Base-by-base conservation (phyloP, 176 grass and related monocot genomes). In the Neostapfia colusana region DNA sequence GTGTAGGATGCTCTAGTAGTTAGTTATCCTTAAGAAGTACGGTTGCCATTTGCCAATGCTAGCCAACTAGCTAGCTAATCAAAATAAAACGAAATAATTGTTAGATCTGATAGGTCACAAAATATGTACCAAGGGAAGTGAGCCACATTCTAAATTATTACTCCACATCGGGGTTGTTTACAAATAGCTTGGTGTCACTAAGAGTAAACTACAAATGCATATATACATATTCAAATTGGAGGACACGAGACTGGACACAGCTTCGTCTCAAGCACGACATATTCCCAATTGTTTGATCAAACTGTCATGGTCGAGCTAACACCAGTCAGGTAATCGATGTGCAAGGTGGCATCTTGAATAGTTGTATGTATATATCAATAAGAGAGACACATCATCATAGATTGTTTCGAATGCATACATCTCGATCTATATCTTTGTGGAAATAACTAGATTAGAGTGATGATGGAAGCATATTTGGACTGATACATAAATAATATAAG, bases 21-120 rank as follows among this genome's bases (percentile, higher is more conserved):
- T 54, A 64, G 5, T 45, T 21, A 75, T 86, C 77, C 26, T 55
- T 69, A 14, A 21, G 21, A 80, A 80, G 12, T 85, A 79, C 65
- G 49, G 10, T 54, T 68, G 43, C n/a, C 34, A 24, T n/a, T n/a
- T n/a, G n/a, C n/a, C n/a, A n/a, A 41, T 59, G 35, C 26, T 51
- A 31, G 26, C 18, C 24, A 75, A 10, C 67, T 79, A 45, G 37
- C 14, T 67, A 40, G 66, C 27, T 53, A 37, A 67, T 21, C 45
- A 21, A 67, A 17, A 45, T 44, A 60, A 41, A 60, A 2, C 40
- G 44, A 50, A 79, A 45, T 40, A 65, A 56, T 70, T 44, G 57
- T 41, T 37, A 48, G 61, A 69, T 75, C 50, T 68, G 41, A 53
- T 31, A 51, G 23, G 49, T 39, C 0, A n/a, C 25, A 59, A 84